Evolutionary conservation across 1,139 yeast species (phyloP), one percentile per base, ranked within the genome.

Genomic region (Yamadazyma atlantica): DNA sequence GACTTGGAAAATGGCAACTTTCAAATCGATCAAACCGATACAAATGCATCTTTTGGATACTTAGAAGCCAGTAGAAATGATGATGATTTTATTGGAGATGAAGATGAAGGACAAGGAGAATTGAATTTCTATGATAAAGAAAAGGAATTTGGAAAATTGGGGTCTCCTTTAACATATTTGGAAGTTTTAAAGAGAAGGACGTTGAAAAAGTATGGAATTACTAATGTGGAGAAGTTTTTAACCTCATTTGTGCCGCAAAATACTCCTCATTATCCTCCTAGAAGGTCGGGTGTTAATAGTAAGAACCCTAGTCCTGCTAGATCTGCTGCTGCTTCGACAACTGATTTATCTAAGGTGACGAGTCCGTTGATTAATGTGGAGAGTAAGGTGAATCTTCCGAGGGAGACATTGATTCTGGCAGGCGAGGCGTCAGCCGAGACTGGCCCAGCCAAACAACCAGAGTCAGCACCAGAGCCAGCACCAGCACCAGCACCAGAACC

Each of bases 1-100:
- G 83, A 78, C 54, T 64, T 78, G 42, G 82, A 78, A 52, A 65
- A 66, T 29, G 82, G 80, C 7, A 75, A 73, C 46, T 78, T 61
- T 49, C 64, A 63, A 43, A 72, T 77, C 35, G 83, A 80, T 51
- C 72, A 72, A 36, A 54, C 64, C 29, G 66, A 62, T 41, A 45
- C 54, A n/a, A 55, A 57, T 37, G 60, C 61, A 24, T 53, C 58
- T 17, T 57, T 52, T 40, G 69, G 68, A 4, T 63, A 42, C 39
- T 58, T 63, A 34, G 65, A 63, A 22, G 44, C 50, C 21, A 53
- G 60, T n/a, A 54, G 73, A 55, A 54, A 66, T 43, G 78, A 74
- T 40, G 49, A 46, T 35, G 79, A 75, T 45, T 65, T 60, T 57
- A 64, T 69, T 53, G 75, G 72, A 9, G 80, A 75, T 42, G 77